Evolutionary conservation across 805 yeast species (phyloP).

Genomic region (Wickerhamiella dianesei): DNA sequence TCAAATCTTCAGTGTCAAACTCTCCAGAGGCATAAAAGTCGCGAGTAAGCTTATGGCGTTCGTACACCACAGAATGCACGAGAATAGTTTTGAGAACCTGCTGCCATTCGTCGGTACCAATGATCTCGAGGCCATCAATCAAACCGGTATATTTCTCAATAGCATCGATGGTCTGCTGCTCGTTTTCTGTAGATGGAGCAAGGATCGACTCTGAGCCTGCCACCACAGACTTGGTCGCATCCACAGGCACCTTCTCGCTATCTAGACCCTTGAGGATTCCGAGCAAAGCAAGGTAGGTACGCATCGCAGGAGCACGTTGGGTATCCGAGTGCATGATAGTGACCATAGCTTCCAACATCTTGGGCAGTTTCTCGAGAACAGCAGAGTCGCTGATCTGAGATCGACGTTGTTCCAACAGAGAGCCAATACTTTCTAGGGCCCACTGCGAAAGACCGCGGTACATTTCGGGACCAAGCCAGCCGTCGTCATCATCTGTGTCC

Average conservation of each 20-base stretch:
- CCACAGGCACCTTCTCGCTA: not conserved
- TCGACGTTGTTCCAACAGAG: not conserved
- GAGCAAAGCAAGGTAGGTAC: not conserved
- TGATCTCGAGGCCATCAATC: conserved; percentile 21
- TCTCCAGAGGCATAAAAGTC: conserved; percentile 18
- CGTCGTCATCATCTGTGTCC: conserved; percentile 5
- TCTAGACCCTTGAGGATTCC: not conserved
- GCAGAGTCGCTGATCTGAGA: not conserved
- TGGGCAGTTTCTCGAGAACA: not conserved
- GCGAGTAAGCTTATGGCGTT: conserved; percentile 32
- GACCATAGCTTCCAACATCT: not conserved
- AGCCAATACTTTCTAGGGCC: not conserved
- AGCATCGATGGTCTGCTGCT: conserved; percentile 2
- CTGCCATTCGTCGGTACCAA: conserved; percentile 26
- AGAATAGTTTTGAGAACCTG: conserved; percentile 34
- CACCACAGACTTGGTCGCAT: not conserved
- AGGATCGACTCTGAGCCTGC: conserved; percentile 10
- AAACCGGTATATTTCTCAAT: conserved; percentile 16
- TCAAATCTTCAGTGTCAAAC: conserved; percentile 28
- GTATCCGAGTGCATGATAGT: not conserved
- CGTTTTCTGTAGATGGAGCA: conserved; percentile 5
- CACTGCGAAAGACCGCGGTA: not conserved
- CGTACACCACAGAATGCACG: conserved; percentile 43
- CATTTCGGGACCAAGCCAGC: not conserved
- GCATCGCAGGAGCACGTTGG: not conserved